A percentile compares a stretch with the other conserved stretches of the same genome.
phyloP scores from a whole-genome alignment of 108 stramenopile genomes.

The Nitzschia sp. region DNA sequence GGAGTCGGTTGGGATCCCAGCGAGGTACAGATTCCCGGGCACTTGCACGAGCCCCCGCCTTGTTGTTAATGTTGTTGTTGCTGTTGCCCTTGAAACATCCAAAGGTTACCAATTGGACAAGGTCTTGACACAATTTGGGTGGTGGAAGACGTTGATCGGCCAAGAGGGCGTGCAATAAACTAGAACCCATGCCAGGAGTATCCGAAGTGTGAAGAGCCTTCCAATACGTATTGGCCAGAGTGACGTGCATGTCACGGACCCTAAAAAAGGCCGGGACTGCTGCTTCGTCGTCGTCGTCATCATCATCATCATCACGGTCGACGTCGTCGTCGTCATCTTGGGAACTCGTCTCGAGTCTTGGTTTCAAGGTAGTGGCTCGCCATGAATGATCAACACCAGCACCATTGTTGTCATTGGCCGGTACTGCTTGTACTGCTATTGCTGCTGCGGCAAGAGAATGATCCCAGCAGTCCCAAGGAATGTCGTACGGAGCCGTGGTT shows the following conservation, averaged over 20 bases:
- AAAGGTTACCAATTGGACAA: background rate
- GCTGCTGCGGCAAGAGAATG: no score
- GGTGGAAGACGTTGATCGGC: slow-evolving; percentile 1
- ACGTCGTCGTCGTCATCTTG: background rate
- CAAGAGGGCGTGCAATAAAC: background rate
- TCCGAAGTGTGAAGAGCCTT: slow-evolving; percentile 12
- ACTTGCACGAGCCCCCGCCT: background rate
- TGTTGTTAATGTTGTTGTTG: background rate
- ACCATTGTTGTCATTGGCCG: background rate
- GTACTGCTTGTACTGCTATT: no score
- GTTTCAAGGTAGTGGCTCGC: background rate
- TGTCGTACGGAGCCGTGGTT: no score
- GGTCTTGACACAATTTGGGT: background rate
- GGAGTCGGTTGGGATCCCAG: slow-evolving; percentile 1
- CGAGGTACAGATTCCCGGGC: background rate
- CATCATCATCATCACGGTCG: background rate
- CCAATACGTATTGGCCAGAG: slow-evolving; percentile 11
- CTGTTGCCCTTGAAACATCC: background rate
- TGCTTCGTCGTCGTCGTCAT: background rate
- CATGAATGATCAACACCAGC: background rate
- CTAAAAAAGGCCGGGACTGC: background rate
- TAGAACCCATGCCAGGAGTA: background rate
- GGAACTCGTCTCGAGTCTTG: background rate
- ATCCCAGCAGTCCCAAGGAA: no score
- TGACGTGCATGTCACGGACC: slow-evolving; percentile 3